These are phyloP conservation scores for Cicer judaicum DNA, from an alignment of 306 rosid genomes.

Conservation along the genomic window DNA sequence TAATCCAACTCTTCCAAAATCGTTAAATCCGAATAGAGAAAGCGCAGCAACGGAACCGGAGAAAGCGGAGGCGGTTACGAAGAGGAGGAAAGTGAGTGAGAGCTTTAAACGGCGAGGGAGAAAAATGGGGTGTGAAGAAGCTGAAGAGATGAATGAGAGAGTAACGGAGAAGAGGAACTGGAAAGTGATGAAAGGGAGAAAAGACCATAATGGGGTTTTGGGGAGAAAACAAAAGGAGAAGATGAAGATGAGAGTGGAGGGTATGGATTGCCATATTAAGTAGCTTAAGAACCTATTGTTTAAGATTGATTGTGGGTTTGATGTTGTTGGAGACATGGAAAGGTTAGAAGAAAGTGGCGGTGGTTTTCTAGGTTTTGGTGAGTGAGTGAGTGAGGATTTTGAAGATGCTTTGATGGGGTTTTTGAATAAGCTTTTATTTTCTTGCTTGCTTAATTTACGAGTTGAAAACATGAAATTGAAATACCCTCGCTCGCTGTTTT, in stretches of 20 bases:
- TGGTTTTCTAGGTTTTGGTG: conserved; percentile 23
- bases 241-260: conserved; percentile 67
- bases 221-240: conserved; percentile 45
- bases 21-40: conserved; percentile 57
- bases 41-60: conserved; percentile 54
- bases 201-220: conserved; percentile 27
- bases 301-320: conserved; percentile 53
- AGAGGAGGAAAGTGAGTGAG: conserved; percentile 54
- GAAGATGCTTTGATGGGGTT: background rate
- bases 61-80: conserved; percentile 47
- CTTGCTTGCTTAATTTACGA: background rate
- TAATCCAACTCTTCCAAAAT: conserved; percentile 54
- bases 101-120: conserved; percentile 50
- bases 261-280: conserved; percentile 89
- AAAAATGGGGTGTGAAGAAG: conserved; percentile 53
- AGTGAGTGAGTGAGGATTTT: background rate
- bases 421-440: background rate
- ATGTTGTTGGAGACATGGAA: conserved; percentile 36
- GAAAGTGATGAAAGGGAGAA: conserved; percentile 62
- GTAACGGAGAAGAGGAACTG: conserved; percentile 74
- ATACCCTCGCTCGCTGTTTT: too few relatives aligned
- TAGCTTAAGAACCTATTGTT: conserved; percentile 73
- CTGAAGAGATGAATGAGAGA: conserved; percentile 65
- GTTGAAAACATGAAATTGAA: too few relatives aligned
- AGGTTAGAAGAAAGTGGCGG: background rate